Percentiles rank a stretch among this genome's conserved stretches.
Evolutionary conservation across 2,329 filamentous ascomycete genomes (phyloP).

Genomic region (Colletotrichum destructivum): DNA sequence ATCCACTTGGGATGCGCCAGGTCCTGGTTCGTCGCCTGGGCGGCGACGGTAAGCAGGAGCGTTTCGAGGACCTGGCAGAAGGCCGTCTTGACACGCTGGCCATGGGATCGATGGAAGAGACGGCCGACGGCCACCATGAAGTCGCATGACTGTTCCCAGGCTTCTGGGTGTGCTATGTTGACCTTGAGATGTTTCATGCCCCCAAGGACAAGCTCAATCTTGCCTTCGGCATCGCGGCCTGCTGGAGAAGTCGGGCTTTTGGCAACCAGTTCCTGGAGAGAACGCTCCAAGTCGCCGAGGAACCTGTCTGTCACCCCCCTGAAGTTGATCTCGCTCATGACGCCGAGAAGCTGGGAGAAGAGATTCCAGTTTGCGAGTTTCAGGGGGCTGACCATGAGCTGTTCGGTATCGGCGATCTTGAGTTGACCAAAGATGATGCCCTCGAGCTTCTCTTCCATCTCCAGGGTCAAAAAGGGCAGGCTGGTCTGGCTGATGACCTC

Average conservation of each 20-base stretch:
- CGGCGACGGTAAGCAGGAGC: constrained; percentile 88
- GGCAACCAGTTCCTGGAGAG: constrained; percentile 80
- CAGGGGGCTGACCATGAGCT: constrained; percentile 82
- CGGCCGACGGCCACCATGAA: constrained; percentile 87
- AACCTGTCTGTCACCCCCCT: constrained; percentile 86
- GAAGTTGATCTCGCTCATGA: constrained; percentile 96
- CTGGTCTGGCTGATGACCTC: constrained; percentile 95
- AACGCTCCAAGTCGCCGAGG: constrained; percentile 82
- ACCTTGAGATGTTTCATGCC: constrained; percentile 93
- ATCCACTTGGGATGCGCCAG: constrained; percentile 88
- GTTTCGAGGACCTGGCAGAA: constrained; percentile 95
- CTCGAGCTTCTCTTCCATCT: constrained; percentile 95
- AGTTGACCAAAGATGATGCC: constrained; percentile 97
- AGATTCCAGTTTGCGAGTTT: constrained; percentile 97
- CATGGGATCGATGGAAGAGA: constrained; percentile 88
- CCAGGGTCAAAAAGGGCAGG: constrained; percentile 83
- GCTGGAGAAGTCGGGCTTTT: constrained; percentile 74
- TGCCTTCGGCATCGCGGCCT: constrained; percentile 81
- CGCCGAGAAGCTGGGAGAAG: constrained; percentile 92
- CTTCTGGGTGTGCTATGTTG: constrained; percentile 78
- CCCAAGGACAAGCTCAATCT: constrained; percentile 87
- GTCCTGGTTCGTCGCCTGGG: constrained; percentile 81
- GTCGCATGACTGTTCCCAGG: constrained; percentile 90
- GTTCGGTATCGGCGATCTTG: constrained; percentile 88
- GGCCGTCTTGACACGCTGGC: constrained; percentile 90